These are phyloP conservation scores for Ilex paraguariensis DNA, from an alignment of 305 asterid species.

Conservation along the genomic window DNA sequence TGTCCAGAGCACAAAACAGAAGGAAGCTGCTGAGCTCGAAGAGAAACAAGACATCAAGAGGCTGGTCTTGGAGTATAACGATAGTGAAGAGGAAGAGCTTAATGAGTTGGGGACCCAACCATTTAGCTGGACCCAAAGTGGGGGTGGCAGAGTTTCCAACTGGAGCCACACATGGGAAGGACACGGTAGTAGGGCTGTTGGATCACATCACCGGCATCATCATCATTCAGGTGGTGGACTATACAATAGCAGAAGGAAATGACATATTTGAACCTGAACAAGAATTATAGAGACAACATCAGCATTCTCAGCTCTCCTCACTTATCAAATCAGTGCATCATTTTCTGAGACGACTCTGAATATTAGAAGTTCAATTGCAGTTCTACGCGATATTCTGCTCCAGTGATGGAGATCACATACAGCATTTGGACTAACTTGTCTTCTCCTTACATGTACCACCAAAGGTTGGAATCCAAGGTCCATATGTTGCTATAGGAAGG, in stretches of 20 bases:
- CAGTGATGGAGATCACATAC: background rate
- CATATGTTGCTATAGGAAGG: too few species aligned
- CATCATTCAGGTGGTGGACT: conserved; percentile 83
- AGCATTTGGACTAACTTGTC: background rate
- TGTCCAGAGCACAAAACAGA: conserved; percentile 93
- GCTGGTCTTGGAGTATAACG: conserved; percentile 84
- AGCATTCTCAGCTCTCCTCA: background rate
- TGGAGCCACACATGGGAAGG: conserved; percentile 74
- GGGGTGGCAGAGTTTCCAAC: conserved; percentile 57
- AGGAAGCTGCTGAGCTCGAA: conserved; percentile 98
- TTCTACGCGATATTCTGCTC: background rate
- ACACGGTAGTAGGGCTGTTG: conserved; percentile 47
- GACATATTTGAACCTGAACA: conserved; percentile 2
- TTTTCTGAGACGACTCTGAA: background rate
- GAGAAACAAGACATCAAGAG: conserved; percentile 97
- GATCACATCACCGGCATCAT: conserved; percentile 61
- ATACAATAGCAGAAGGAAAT: conserved; percentile 77
- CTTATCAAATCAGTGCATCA: background rate
- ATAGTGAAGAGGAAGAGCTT: conserved; percentile 96
- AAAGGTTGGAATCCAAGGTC: too few species aligned
- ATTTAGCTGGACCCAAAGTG: conserved; percentile 50
- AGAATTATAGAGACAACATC: background rate
- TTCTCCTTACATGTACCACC: too few species aligned
- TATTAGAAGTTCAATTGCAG: background rate
- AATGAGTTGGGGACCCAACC: conserved; percentile 58